Evolutionary conservation across 108 stramenopile genomes (phyloP).

Genomic region (Cyclotella distinguenda): DNA sequence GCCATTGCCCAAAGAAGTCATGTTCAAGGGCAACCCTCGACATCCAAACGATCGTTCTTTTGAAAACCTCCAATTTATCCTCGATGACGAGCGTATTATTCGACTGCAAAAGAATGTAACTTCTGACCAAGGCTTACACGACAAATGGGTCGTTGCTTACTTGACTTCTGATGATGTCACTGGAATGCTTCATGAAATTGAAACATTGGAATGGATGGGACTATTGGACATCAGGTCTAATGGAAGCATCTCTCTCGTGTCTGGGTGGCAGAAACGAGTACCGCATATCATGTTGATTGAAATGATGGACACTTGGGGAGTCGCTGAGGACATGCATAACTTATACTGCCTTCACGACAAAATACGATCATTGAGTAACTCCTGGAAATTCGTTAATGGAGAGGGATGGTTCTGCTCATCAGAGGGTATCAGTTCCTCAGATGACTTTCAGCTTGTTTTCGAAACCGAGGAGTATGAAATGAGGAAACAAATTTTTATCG

Average conservation of each 20-base stretch:
- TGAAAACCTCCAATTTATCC: constrained; percentile 62
- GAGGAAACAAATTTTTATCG: constrained; percentile 64
- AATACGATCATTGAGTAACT: constrained; percentile 25
- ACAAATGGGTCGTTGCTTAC: constrained; percentile 48
- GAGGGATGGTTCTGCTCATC: constrained; percentile 41
- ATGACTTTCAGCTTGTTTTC: constrained; percentile 55
- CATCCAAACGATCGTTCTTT: constrained; percentile 53
- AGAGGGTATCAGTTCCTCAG: constrained; percentile 31
- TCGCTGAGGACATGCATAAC: constrained; percentile 50
- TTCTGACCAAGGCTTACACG: constrained; percentile 25
- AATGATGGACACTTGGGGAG: constrained; percentile 60
- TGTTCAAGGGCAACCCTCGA: constrained; percentile 64
- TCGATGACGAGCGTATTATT: constrained; percentile 33
- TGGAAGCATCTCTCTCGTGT: constrained; percentile 42
- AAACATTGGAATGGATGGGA: constrained; percentile 46
- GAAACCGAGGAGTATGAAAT: constrained; percentile 61
- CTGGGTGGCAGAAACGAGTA: constrained; percentile 60
- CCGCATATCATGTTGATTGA: constrained; percentile 68
- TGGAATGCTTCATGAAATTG: constrained; percentile 70
- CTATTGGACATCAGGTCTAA: constrained; percentile 45
- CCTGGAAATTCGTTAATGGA: constrained; percentile 50
- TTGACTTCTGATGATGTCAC: constrained; percentile 53
- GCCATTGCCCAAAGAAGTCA: constrained; percentile 37
- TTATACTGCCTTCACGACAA: constrained; percentile 37
- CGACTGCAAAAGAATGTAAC: constrained; percentile 7